These are phyloP conservation scores for Vigna nakashimae DNA, from an alignment of 306 rosid species.

Conservation along the genomic window DNA sequence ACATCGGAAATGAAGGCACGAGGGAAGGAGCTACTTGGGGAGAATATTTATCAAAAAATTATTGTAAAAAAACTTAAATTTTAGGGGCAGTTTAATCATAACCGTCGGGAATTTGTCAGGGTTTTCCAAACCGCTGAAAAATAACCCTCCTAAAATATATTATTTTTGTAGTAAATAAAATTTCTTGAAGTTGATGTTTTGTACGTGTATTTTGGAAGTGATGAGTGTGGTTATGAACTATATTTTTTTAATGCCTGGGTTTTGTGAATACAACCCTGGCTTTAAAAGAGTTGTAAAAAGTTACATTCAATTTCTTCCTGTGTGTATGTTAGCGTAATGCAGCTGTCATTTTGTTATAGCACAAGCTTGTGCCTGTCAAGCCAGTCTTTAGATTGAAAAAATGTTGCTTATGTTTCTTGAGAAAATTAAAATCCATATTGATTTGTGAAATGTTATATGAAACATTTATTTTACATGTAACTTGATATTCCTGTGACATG, in stretches of 20 bases:
- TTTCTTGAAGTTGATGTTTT: neutral
- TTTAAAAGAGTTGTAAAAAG: neutral
- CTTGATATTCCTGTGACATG: constrained; percentile 18
- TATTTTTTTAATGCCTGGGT: neutral
- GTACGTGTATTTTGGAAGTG: neutral
- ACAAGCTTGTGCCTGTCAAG: neutral
- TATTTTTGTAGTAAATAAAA: neutral
- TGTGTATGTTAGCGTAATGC: neutral
- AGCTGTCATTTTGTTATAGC: neutral
- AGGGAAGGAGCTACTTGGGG: no score
- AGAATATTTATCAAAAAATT: no score
- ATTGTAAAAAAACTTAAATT: no score
- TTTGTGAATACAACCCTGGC: neutral
- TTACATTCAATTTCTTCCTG: neutral
- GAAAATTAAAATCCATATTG: neutral
- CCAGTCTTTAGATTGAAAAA: neutral
- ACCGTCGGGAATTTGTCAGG: no score
- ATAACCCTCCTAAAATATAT: no score
- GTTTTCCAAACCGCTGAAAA: no score
- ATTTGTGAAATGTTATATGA: neutral
- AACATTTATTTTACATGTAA: neutral
- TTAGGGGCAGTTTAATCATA: no score
- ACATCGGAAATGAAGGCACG: no score
- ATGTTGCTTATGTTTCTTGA: neutral
- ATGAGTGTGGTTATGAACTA: neutral